Evolutionary conservation across 176 grass and related monocot species (phyloP).

Genomic region (Dendrocalamus sinicus): DNA sequence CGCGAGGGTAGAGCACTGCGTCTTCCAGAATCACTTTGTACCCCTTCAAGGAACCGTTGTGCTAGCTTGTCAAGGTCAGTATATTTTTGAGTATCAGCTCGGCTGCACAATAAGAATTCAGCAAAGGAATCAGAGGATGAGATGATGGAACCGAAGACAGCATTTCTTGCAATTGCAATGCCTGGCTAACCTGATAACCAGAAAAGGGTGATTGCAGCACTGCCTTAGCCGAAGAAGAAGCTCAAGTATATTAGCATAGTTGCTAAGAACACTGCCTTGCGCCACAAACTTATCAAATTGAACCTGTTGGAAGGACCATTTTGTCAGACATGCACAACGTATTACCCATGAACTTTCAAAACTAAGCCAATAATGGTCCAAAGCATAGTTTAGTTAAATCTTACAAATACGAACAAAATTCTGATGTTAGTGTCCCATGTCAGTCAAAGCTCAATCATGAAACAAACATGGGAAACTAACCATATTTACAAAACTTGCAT

Average conservation of each 20-base stretch:
- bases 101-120: slow-evolving; percentile 55
- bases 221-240: slow-evolving; percentile 83
- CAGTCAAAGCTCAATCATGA: not conserved
- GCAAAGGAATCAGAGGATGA: slow-evolving; percentile 25
- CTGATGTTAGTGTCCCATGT: not conserved
- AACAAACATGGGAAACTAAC: not conserved
- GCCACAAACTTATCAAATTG: slow-evolving; percentile 84
- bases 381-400: not conserved
- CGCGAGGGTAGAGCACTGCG: slow-evolving; percentile 36
- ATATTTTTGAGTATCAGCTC: slow-evolving; percentile 61
- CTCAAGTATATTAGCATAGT: slow-evolving; percentile 89
- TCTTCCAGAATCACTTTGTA: slow-evolving; percentile 24
- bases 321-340: slow-evolving; percentile 18
- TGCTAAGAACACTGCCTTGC: slow-evolving; percentile 85
- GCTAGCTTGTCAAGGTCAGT: slow-evolving; percentile 74
- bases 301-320: slow-evolving; percentile 53
- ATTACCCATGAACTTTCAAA: not conserved
- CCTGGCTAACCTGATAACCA: slow-evolving; percentile 79
- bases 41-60: slow-evolving; percentile 64
- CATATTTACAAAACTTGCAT: not conserved
- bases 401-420: not conserved
- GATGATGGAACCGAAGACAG: not conserved
- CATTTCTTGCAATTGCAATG: not conserved
- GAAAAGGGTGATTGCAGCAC: slow-evolving; percentile 92
- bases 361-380: not conserved